Percentiles rank a stretch among this genome's conserved stretches.
Conservation (phyloP, 306 rosid genomes). For the Prunus salicina region DNA sequence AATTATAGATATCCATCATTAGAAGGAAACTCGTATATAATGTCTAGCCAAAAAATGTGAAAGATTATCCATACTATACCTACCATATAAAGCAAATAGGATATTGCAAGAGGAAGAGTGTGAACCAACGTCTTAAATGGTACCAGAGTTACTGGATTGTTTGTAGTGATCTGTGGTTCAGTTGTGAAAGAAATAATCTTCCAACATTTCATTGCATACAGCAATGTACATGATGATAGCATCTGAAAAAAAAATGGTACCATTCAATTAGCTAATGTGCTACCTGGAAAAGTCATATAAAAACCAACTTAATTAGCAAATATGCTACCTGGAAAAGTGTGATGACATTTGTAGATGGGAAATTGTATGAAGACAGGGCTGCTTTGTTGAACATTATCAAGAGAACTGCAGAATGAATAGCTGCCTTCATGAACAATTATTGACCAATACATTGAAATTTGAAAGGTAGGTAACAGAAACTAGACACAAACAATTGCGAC, state of each 20-base stretch:
- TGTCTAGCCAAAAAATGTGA: neutral
- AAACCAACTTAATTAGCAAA: constrained; percentile 8
- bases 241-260: constrained; percentile 30
- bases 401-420: constrained; percentile 42
- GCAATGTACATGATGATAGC: constrained; percentile 45
- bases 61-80: constrained; percentile 14
- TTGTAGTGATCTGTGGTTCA: constrained; percentile 33
- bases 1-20: neutral
- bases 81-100: constrained; percentile 65
- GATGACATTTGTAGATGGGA: constrained; percentile 57
- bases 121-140: constrained; percentile 41
- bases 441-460: neutral
- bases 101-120: constrained; percentile 60
- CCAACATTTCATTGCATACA: constrained; percentile 47
- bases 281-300: neutral
- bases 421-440: neutral
- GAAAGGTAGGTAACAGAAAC: neutral
- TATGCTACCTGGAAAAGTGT: constrained; percentile 63
- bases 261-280: neutral
- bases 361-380: constrained; percentile 62
- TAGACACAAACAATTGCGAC: neutral
- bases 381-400: constrained; percentile 81
- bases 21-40: neutral
- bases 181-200: constrained; percentile 61
- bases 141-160: constrained; percentile 43